phyloP scores from a whole-genome alignment of 352 stramenopile species.

The Thraustochytrium sp. region DNA sequence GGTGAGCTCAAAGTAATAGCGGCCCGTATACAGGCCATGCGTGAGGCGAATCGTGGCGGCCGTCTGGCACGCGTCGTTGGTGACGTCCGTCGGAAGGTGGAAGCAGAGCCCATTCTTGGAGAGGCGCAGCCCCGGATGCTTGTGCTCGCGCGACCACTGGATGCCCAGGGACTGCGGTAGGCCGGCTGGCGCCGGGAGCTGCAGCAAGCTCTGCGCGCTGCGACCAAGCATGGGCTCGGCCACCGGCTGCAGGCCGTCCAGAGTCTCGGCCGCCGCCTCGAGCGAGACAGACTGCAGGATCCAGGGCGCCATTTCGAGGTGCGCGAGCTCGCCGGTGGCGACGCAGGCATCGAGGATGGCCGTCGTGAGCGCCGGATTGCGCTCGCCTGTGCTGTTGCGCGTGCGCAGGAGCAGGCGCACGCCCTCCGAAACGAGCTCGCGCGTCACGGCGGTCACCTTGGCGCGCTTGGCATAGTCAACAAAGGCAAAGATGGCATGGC shows the following conservation, averaged over 20 bases:
- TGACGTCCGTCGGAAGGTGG: not conserved
- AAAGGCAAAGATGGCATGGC: constrained; percentile 36
- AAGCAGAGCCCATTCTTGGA: constrained; percentile 41
- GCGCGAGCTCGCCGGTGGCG: not conserved
- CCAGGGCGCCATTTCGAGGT: not conserved
- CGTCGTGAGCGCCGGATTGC: not conserved
- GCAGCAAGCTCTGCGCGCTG: not conserved
- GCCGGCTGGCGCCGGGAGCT: not conserved
- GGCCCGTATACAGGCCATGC: not conserved
- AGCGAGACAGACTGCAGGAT: not conserved
- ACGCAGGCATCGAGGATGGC: constrained; percentile 29
- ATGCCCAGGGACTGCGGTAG: constrained; percentile 20
- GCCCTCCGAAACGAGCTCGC: not conserved
- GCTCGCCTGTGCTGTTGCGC: not conserved
- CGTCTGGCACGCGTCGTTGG: not conserved
- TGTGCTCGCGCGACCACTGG: constrained; percentile 31
- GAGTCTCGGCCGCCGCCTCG: not conserved
- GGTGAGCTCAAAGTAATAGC: constrained; percentile 21
- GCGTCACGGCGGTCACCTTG: not conserved
- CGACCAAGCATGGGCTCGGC: not conserved
- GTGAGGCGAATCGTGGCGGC: constrained; percentile 22
- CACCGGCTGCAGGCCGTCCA: not conserved
- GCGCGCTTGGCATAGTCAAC: not conserved
- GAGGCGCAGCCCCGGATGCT: constrained; percentile 6
- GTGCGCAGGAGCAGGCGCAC: not conserved